phyloP scores from a whole-genome alignment of 805 yeast species.

The Ogataea paradorogensis region DNA sequence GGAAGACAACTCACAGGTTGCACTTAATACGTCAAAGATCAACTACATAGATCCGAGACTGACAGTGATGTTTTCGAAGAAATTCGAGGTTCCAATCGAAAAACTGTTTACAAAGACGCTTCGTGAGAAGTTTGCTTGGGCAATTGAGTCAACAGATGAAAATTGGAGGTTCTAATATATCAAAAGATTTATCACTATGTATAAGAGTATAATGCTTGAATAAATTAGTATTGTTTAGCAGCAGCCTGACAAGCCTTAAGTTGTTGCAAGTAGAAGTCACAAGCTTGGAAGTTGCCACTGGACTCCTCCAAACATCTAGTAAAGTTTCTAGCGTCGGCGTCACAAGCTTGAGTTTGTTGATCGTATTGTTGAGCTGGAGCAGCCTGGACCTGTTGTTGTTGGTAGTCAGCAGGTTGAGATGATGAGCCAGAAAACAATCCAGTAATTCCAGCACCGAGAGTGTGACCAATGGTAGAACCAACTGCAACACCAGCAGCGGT shows the following conservation, averaged over 20 bases:
- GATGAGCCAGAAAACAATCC: constrained; percentile 83
- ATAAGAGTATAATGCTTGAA: constrained; percentile 7
- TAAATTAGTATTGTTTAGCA: constrained; percentile 65
- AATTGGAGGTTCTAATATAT: constrained; percentile 70
- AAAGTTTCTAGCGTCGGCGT: constrained; percentile 89
- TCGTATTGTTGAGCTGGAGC: constrained; percentile 31
- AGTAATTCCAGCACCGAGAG: constrained; percentile 91
- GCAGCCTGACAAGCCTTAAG: constrained; percentile 97
- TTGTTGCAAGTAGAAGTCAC: constrained; percentile 96
- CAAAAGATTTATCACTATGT: constrained; percentile 11
- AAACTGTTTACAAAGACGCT: constrained; percentile 87
- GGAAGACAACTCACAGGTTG: constrained; percentile 91
- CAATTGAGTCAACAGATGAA: constrained; percentile 84
- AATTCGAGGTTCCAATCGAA: constrained; percentile 85
- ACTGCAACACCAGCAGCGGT: constrained; percentile 99
- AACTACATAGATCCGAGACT: constrained; percentile 94
- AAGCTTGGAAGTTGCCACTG: constrained; percentile 92
- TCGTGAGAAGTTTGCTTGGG: constrained; percentile 94
- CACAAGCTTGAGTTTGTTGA: constrained; percentile 61
- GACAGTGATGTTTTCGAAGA: constrained; percentile 85
- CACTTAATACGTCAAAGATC: constrained; percentile 88
- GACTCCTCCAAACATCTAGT: constrained; percentile 94
- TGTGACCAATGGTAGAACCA: constrained; percentile 96
- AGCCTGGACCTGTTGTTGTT: constrained; percentile 33
- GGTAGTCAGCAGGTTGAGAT: constrained; percentile 38